A percentile compares a stretch with the other conserved stretches of the same genome.
Conservation (phyloP, 805 yeast genomes). For the Monosporozyma solicola region DNA sequence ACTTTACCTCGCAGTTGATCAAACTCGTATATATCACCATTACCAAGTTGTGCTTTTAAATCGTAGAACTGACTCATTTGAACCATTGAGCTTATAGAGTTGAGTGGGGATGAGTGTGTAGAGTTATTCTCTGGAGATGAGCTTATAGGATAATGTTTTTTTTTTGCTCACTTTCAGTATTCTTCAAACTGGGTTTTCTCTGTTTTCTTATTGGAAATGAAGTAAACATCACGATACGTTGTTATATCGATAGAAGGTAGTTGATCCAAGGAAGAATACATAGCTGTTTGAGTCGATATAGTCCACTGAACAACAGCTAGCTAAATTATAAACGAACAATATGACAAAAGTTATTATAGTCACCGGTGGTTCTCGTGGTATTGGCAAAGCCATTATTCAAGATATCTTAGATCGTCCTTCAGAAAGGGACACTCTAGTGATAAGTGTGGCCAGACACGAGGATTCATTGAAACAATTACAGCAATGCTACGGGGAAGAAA, state of each 20-base stretch:
- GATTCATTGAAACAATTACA: slow-evolving; percentile 38
- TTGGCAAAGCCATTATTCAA: slow-evolving; percentile 70
- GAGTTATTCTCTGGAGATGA: no score
- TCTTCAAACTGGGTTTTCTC: no score
- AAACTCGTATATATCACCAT: slow-evolving; percentile 53
- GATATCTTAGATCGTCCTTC: slow-evolving; percentile 32
- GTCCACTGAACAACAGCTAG: background rate
- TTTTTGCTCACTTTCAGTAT: no score
- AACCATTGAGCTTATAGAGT: background rate
- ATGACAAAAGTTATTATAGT: slow-evolving; percentile 35
- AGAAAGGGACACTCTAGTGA: slow-evolving; percentile 44
- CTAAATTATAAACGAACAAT: background rate
- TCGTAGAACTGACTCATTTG: slow-evolving; percentile 29
- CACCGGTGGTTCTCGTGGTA: slow-evolving; percentile 65
- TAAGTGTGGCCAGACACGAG: slow-evolving; percentile 55
- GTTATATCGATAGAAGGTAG: no score
- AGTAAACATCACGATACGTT: no score
- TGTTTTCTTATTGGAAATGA: no score
- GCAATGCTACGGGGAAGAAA: slow-evolving; percentile 35
- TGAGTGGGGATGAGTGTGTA: no score
- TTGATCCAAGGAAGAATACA: background rate
- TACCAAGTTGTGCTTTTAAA: background rate
- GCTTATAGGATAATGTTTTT: no score
- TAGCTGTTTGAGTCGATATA: no score
- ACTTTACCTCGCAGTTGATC: slow-evolving; percentile 63